Conservation (phyloP, 2,329 filamentous ascomycete genomes). For the Calonectria multiphialidica region DNA sequence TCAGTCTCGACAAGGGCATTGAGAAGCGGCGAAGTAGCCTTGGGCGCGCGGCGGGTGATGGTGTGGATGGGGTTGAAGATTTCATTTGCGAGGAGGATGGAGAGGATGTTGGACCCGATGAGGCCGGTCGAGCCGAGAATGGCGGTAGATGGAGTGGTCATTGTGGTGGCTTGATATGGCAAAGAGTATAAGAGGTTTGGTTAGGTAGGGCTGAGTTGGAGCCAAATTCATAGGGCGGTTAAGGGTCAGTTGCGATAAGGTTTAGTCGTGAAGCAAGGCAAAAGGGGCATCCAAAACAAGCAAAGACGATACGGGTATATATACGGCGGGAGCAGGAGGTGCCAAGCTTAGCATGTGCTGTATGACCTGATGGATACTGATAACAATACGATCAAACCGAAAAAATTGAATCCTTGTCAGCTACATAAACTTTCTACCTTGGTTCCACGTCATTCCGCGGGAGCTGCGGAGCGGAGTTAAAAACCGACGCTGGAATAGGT, state of each 20-base stretch:
- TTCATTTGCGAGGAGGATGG: constrained; percentile 67
- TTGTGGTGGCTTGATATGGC: constrained; percentile 12
- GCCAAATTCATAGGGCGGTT: background rate
- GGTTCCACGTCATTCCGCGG: background rate
- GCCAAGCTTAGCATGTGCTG: background rate
- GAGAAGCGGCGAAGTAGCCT: constrained; percentile 69
- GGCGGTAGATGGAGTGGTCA: constrained; percentile 57
- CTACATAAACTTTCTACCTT: background rate
- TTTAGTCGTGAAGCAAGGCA: background rate
- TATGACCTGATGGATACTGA: background rate
- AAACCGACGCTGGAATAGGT: background rate
- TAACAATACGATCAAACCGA: background rate
- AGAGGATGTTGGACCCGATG: constrained; percentile 80
- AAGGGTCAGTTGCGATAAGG: background rate
- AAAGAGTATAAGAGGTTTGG: background rate
- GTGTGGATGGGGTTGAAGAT: constrained; percentile 69
- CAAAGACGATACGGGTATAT: background rate
- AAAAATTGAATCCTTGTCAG: background rate
- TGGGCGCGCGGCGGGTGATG: constrained; percentile 75
- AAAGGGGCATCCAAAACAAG: background rate
- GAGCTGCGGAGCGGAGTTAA: background rate
- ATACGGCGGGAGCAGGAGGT: background rate
- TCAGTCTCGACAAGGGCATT: constrained; percentile 73
- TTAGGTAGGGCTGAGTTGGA: background rate
- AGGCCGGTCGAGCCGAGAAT: constrained; percentile 77